phyloP scores from a whole-genome alignment of 2,329 filamentous ascomycete species.

The Ophiocordyceps australis region DNA sequence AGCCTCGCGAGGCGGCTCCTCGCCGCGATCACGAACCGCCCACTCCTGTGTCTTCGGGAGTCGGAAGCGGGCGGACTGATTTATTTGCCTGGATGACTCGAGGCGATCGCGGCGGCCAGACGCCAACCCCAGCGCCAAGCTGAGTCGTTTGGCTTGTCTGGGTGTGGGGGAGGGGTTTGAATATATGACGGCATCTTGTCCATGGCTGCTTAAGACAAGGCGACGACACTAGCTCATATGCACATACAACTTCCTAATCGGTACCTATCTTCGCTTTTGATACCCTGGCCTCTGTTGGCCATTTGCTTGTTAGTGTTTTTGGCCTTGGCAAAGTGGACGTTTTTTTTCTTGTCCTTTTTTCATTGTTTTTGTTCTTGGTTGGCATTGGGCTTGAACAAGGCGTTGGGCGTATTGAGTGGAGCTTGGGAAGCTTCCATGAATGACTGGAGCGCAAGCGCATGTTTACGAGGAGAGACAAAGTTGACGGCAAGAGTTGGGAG shows the following conservation, averaged over 20 bases:
- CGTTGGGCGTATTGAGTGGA: background rate
- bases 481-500: too few relatives aligned
- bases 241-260: conserved; percentile 12
- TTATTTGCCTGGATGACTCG: conserved; percentile 33
- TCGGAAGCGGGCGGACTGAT: conserved; percentile 16
- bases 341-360: background rate
- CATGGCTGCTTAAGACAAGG: too few relatives aligned
- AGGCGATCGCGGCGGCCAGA: conserved; percentile 18
- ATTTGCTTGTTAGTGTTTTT: conserved; percentile 6
- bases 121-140: conserved; percentile 7
- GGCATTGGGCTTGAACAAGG: conserved; percentile 1
- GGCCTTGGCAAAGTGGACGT: background rate
- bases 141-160: too few relatives aligned
- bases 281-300: conserved; percentile 11
- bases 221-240: conserved; percentile 1
- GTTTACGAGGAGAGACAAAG: too few relatives aligned
- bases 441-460: conserved; percentile 1
- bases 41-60: conserved; percentile 10
- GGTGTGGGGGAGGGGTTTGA: too few relatives aligned
- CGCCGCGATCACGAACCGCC: conserved; percentile 14
- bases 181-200: too few relatives aligned
- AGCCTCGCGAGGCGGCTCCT: conserved; percentile 44
- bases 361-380: background rate
- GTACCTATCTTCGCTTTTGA: conserved; percentile 17
- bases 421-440: background rate